Percentiles rank a stretch among this genome's conserved stretches.
phyloP scores from a whole-genome alignment of 768 basidiomycete genomes.

The Clathrus columnatus region DNA sequence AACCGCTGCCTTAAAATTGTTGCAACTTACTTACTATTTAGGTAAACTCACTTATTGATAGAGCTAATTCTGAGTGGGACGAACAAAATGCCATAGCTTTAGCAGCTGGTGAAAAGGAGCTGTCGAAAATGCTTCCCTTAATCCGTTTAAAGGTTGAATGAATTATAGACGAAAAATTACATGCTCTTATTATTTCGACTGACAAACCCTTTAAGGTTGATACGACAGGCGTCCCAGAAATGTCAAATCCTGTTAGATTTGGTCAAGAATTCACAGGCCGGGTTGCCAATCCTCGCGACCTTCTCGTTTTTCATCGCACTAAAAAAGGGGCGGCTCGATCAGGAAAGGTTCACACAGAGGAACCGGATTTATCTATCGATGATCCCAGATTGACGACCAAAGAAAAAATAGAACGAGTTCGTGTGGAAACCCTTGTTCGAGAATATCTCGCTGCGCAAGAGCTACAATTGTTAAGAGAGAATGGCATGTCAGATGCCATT shows the following conservation, averaged over 20 bases:
- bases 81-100: constrained; percentile 57
- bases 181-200: neutral
- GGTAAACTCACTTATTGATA: constrained; percentile 72
- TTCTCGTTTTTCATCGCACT: constrained; percentile 81
- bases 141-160: constrained; percentile 73
- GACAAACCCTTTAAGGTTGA: constrained; percentile 50
- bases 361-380: constrained; percentile 76
- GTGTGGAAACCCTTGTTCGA: constrained; percentile 82
- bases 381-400: constrained; percentile 54
- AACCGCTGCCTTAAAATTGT: neutral
- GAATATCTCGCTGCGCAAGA: constrained; percentile 92
- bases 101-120: constrained; percentile 51
- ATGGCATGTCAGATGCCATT: constrained; percentile 89
- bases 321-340: constrained; percentile 48
- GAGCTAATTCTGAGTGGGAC: constrained; percentile 72
- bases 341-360: constrained; percentile 58
- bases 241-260: constrained; percentile 93
- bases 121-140: constrained; percentile 74
- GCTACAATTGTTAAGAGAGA: constrained; percentile 82
- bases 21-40: constrained; percentile 20
- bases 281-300: constrained; percentile 90
- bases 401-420: constrained; percentile 73
- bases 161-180: neutral
- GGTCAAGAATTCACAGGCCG: constrained; percentile 89
- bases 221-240: constrained; percentile 82